Evolutionary conservation across 441 rosid genomes (phyloP), one percentile per base, ranked within the genome.

Genomic region (Aquilaria agallochum): DNA sequence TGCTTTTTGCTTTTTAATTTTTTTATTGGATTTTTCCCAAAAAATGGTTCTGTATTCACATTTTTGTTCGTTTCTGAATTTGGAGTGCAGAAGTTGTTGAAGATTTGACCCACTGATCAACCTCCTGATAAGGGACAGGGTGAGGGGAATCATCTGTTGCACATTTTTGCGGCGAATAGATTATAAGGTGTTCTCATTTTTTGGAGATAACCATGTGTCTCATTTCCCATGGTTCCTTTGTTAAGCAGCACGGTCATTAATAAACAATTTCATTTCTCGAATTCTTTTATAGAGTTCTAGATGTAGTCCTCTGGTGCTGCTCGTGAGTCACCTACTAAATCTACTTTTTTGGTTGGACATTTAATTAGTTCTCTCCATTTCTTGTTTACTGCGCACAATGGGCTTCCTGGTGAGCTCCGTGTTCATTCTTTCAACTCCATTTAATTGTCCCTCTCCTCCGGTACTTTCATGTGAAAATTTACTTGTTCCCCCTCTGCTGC

Each of bases 241-340:
- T 36, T 8, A 36, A 3, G 42, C 42, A 36, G 9, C 6, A 36
- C 5, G 6, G 6, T 36, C 42, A 36, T 12, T 52, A 11, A 14
- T 52, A 31, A 61, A 51, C 34, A 33, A 47, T 5, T 15, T 65
- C 59, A 53, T 53, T 53, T 12, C 66, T 60, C 60, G 32, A 67
- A 51, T 65, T 40, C 56, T 62, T 72, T 59, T 67, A 72, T 75
- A 70, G 67, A 71, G 67, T 69, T 78, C 58, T 70, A 57, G 81
- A 72, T 69, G 75, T 74, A 56, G 66, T 59, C 73, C 51, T 71
- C 61, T 74, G 60, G 72, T 68, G 67, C 69, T 64, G 62, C 91
- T 80, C 89, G 90, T 90, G 90, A 86, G 59, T 74, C 65, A 78
- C 76, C 83, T 68, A 50, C 73, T 65, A 70, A 70, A 73, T 65